Percentiles rank a stretch among this genome's conserved stretches.
Conservation (phyloP, 2,329 filamentous ascomycete genomes). For the Aspergillus fumigatiaffinis region DNA sequence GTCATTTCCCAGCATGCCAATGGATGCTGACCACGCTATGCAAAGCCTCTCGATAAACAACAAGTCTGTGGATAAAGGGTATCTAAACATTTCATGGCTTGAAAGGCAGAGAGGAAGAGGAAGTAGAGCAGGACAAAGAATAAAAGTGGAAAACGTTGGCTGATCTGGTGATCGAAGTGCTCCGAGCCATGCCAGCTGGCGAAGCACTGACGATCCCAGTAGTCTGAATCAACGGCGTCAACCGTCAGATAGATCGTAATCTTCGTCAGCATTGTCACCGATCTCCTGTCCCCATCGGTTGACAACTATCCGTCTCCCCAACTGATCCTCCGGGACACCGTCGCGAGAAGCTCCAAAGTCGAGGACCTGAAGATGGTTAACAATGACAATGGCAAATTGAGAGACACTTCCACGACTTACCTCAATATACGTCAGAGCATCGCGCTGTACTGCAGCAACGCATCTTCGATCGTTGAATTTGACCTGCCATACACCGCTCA, state of each 20-base stretch:
- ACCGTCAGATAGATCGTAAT: conserved; percentile 27
- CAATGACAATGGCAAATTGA: background rate
- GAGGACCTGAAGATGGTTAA: conserved; percentile 65
- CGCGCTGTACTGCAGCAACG: conserved; percentile 92
- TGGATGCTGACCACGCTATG: conserved; percentile 39
- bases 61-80: conserved; percentile 33
- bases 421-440: conserved; percentile 91
- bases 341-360: conserved; percentile 95
- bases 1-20: conserved; percentile 32
- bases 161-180: background rate
- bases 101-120: conserved; percentile 10
- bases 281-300: conserved; percentile 40
- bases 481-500: conserved; percentile 98
- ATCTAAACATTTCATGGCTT: conserved; percentile 29
- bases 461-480: conserved; percentile 94
- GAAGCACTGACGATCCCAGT: background rate
- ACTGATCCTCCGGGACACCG: conserved; percentile 70
- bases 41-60: conserved; percentile 28
- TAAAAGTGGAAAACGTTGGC: conserved; percentile 1
- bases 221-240: conserved; percentile 13
- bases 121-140: conserved; percentile 4
- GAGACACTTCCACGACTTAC: conserved; percentile 51
- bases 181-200: conserved; percentile 1
- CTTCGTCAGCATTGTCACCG: conserved; percentile 29
- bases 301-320: conserved; percentile 68